Evolutionary conservation across 768 basidiomycete genomes (phyloP).

Genomic region (Naematelia encephala): DNA sequence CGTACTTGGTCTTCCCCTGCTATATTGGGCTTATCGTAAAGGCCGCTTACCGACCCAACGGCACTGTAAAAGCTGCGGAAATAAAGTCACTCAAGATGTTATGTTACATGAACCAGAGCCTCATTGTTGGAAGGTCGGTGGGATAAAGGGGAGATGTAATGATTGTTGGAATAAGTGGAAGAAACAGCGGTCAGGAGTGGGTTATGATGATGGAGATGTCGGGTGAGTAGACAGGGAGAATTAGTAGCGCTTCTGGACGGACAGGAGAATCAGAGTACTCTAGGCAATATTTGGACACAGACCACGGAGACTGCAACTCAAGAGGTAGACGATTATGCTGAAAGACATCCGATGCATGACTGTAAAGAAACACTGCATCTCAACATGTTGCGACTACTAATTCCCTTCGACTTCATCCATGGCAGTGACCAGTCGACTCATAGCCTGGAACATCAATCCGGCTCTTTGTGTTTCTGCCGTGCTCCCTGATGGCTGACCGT

Average conservation of each 20-base stretch:
- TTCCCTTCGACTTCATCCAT: slow-evolving; percentile 47
- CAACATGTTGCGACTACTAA: too few relatives aligned
- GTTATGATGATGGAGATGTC: neutral
- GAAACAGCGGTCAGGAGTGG: neutral
- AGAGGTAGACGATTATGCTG: too few relatives aligned
- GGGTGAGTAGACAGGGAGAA: neutral
- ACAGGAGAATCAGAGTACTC: too few relatives aligned
- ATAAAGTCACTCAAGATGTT: neutral
- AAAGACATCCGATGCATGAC: too few relatives aligned
- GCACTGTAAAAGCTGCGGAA: neutral
- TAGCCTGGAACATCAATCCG: slow-evolving; percentile 46
- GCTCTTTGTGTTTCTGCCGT: slow-evolving; percentile 42
- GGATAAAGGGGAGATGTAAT: neutral
- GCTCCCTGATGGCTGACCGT: neutral
- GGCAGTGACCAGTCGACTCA: slow-evolving; percentile 40
- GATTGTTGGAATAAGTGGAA: neutral
- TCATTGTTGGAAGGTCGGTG: neutral
- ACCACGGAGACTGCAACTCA: too few relatives aligned
- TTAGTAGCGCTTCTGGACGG: neutral
- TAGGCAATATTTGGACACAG: too few relatives aligned
- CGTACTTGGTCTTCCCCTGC: neutral
- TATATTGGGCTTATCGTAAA: neutral
- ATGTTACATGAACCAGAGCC: neutral
- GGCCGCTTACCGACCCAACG: neutral
- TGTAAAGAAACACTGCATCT: neutral